phyloP scores from a whole-genome alignment of 225 moss, liverwort and hornwort species.

The Physcomitrellopsis africana region DNA sequence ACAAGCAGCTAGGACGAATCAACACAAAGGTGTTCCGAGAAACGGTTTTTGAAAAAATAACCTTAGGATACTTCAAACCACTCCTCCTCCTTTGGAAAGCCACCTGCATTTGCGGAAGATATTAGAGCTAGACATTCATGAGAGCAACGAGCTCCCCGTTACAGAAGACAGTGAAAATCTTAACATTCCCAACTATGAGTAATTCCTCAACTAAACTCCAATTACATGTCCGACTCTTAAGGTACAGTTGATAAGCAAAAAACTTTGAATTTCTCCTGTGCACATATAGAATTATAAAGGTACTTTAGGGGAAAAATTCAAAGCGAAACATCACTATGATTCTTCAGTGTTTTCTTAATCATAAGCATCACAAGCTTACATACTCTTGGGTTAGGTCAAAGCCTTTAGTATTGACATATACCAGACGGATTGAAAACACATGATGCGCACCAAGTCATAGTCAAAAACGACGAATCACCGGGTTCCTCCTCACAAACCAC shows the following conservation, averaged over 20 bases:
- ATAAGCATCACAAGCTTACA: neutral
- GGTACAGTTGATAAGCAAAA: neutral
- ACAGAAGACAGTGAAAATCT: neutral
- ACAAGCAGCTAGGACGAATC: neutral
- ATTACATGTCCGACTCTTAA: neutral
- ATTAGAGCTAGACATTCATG: neutral
- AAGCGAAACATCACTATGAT: neutral
- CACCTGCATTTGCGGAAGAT: constrained; percentile 32
- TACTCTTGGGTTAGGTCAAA: neutral
- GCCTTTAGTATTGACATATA: neutral
- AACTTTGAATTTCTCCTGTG: constrained; percentile 3
- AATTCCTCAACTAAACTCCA: neutral
- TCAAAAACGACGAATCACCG: neutral
- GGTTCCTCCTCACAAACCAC: neutral
- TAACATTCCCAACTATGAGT: neutral
- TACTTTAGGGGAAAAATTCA: neutral
- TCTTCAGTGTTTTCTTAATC: neutral
- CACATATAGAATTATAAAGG: neutral
- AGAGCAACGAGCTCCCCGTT: neutral
- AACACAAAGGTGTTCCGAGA: neutral
- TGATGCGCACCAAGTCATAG: neutral
- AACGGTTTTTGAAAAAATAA: neutral
- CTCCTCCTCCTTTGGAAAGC: constrained; percentile 43
- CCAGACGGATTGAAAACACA: neutral
- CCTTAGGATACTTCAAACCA: constrained; percentile 53